Base-by-base conservation (phyloP, 306 rosid genomes). In the Vigna nakashimae region DNA sequence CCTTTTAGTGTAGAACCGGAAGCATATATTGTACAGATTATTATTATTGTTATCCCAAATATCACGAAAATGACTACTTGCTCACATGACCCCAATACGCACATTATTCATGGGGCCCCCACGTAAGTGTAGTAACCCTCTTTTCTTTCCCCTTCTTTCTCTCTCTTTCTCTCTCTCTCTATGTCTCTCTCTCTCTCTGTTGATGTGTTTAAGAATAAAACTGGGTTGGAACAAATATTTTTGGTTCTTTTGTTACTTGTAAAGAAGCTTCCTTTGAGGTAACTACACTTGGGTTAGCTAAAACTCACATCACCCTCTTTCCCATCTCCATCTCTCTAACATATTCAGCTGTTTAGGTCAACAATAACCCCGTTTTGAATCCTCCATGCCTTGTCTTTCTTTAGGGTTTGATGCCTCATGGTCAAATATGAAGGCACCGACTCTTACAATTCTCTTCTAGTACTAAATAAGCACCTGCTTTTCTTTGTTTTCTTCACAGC, bases 401-500 rank as follows among this genome's bases (percentile, higher is more conserved):
- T 80, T 87, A 91, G 96, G 93, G 93, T 74, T 86, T 87, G 71
- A 65, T 80, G 65, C 63, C 77, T 85, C 77, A 24, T 68, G 82
- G 91, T 90, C 92, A 85, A 84, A 88, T 83, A 78, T 78, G 88
- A 87, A 72, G 85, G 90, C 87, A 82, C 92, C 93, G 89, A 87
- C 90, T 85, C 78, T 77, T 26, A 2, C 56, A 73, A 26, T 53
- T 53, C 9, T 64, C 65, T 42, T 72, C 11, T 55, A 57, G 36
- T 73, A 67, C 84, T 63, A 36, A 77, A 74, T 58, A 65, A 73
- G 17, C 68, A 52, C 64, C 66, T 46, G 43, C 73, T 73, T 62
- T 59, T 78, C 59, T 79, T 71, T 53, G 52, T 67, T 69, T 82
- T 55, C 79, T 53, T 60, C 30, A 9, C 69, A 80, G 77, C 82